These are phyloP conservation scores for Suhomyces choctaworum DNA, from an alignment of 1,139 yeast species.

Conservation along the genomic window DNA sequence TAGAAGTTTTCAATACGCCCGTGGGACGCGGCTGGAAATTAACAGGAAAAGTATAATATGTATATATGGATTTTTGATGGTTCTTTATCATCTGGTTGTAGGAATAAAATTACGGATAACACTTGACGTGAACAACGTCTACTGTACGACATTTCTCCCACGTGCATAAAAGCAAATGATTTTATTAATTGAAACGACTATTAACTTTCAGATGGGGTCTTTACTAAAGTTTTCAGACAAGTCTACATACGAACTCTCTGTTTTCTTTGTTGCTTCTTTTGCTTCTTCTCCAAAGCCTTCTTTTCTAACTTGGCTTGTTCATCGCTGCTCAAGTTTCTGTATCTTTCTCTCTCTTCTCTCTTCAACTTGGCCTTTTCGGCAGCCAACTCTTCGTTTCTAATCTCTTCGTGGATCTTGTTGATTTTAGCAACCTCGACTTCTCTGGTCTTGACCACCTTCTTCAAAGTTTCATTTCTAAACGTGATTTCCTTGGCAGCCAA, in stretches of 20 bases:
- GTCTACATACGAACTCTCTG: constrained; percentile 39
- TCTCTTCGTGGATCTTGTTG: constrained; percentile 57
- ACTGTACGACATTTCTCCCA: too few species aligned
- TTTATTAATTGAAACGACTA: too few species aligned
- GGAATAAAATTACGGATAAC: too few species aligned
- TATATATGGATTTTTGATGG: too few species aligned
- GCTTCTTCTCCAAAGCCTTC: constrained; percentile 52
- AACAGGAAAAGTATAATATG: constrained; percentile 51
- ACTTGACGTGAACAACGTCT: too few species aligned
- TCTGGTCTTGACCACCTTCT: constrained; percentile 72
- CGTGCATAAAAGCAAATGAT: too few species aligned
- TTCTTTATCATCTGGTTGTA: too few species aligned
- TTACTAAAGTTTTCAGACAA: background rate
- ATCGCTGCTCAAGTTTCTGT: constrained; percentile 62
- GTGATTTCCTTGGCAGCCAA: constrained; percentile 46
- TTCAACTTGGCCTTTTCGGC: constrained; percentile 69
- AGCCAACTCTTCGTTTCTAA: constrained; percentile 66
- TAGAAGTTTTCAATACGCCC: constrained; percentile 68
- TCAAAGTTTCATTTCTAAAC: constrained; percentile 67
- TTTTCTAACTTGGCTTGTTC: constrained; percentile 75
- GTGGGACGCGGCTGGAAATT: constrained; percentile 71
- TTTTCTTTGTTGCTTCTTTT: constrained; percentile 44
- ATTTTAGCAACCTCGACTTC: constrained; percentile 67
- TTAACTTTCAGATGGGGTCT: too few species aligned
- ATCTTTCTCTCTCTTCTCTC: constrained; percentile 57